A percentile compares a stretch with the other conserved stretches of the same genome.
phyloP scores from a whole-genome alignment of 2,329 filamentous ascomycete species.

The Venturia carpophila region DNA sequence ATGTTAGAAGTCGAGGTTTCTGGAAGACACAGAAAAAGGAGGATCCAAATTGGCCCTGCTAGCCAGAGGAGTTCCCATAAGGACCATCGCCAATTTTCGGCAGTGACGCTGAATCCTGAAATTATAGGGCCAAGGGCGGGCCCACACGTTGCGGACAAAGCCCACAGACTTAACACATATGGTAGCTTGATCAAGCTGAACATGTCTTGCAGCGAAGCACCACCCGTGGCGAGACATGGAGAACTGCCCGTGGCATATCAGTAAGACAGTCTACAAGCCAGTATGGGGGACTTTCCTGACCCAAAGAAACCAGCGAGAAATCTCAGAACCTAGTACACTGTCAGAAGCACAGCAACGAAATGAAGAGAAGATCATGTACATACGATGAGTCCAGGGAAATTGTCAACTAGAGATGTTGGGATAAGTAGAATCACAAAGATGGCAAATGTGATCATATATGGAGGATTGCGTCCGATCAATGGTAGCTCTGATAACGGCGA shows the following conservation, averaged over 20 bases:
- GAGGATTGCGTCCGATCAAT: conserved; percentile 56
- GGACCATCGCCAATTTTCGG: conserved; percentile 25
- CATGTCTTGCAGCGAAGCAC: conserved; percentile 32
- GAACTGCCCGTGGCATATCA: conserved; percentile 17
- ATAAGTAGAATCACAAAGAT: conserved; percentile 61
- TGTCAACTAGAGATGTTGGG: conserved; percentile 54
- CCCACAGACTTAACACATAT: conserved; percentile 39
- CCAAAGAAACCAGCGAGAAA: conserved; percentile 36
- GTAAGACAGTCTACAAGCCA: not conserved
- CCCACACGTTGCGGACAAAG: conserved; percentile 36
- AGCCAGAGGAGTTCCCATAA: conserved; percentile 27
- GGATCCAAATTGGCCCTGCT: conserved; percentile 22
- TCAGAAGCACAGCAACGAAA: not conserved
- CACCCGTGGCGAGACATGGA: conserved; percentile 33
- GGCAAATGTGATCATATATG: conserved; percentile 60
- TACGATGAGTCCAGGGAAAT: conserved; percentile 56
- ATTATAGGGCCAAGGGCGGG: conserved; percentile 26
- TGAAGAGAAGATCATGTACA: not conserved
- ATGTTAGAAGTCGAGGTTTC: conserved; percentile 25
- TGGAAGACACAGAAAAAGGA: conserved; percentile 24
- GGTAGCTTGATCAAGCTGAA: conserved; percentile 38
- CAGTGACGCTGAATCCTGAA: conserved; percentile 23
- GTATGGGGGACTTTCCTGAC: not conserved
- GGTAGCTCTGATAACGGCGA: conserved; percentile 61
- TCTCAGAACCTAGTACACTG: conserved; percentile 24